Conservation (phyloP, 768 basidiomycete genomes). For the Suillus luteus region DNA sequence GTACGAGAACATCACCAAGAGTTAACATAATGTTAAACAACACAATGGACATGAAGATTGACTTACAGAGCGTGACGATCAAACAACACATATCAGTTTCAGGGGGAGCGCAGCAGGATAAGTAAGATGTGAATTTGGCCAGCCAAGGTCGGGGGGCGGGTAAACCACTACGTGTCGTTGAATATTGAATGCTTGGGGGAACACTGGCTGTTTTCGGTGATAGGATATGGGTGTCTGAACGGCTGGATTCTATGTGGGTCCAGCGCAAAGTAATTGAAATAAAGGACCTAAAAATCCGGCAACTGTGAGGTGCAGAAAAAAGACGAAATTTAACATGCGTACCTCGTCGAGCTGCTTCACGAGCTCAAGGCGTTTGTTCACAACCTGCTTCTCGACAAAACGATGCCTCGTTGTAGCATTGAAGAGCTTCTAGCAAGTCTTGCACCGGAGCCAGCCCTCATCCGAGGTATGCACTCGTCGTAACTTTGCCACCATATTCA, state of each 20-base stretch:
- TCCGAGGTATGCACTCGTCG: slow-evolving; percentile 81
- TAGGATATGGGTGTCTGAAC: slow-evolving; percentile 74
- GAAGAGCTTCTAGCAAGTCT: slow-evolving; percentile 96
- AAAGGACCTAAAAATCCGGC: slow-evolving; percentile 59
- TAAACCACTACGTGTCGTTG: slow-evolving; percentile 55
- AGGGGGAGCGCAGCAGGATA: slow-evolving; percentile 35
- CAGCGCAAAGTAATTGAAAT: slow-evolving; percentile 94
- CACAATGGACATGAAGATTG: too few relatives aligned
- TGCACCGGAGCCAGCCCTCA: slow-evolving; percentile 96
- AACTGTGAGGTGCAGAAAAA: slow-evolving; percentile 18
- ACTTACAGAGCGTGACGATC: too few relatives aligned
- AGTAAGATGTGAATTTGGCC: slow-evolving; percentile 40
- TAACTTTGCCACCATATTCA: slow-evolving; percentile 85
- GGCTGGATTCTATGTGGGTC: slow-evolving; percentile 93
- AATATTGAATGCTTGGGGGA: slow-evolving; percentile 85
- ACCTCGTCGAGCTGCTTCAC: slow-evolving; percentile 87
- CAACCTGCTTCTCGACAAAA: slow-evolving; percentile 97
- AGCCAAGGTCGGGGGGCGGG: slow-evolving; percentile 47
- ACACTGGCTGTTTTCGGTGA: slow-evolving; percentile 65
- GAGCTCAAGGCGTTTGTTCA: slow-evolving; percentile 89
- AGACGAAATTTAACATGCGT: slow-evolving; percentile 27
- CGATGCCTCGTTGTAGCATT: slow-evolving; percentile 69
- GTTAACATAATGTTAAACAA: too few relatives aligned
- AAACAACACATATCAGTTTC: too few relatives aligned
- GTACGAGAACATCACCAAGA: too few relatives aligned